Evolutionary conservation across 2,329 filamentous ascomycete species (phyloP).

Genomic region (Colletotrichum endophyticum): DNA sequence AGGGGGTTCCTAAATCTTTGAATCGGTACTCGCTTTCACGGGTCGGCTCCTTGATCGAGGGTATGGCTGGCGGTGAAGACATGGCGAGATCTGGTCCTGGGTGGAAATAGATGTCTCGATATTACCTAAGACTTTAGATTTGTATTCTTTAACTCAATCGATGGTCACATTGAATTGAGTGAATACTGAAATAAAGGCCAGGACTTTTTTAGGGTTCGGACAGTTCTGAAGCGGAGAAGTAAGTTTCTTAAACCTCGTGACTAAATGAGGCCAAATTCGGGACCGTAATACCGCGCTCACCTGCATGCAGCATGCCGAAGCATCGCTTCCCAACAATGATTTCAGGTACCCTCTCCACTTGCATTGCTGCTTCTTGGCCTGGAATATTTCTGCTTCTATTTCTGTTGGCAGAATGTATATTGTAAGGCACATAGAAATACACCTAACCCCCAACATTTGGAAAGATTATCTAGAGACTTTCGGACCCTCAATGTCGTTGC

Average conservation of each 20-base stretch:
- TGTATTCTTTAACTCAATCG: fast-evolving
- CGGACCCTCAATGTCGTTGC: fast-evolving
- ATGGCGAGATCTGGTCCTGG: background rate
- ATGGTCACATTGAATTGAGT: background rate
- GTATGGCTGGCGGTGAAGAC: background rate
- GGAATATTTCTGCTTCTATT: background rate
- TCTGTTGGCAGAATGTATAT: fast-evolving
- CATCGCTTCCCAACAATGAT: background rate
- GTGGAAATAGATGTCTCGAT: fast-evolving
- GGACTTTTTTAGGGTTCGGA: fast-evolving
- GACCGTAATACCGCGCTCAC: background rate
- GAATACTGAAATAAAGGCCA: background rate
- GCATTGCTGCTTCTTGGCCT: background rate
- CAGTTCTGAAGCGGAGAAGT: background rate
- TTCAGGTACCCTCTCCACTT: background rate
- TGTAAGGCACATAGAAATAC: background rate
- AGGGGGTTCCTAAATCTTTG: background rate
- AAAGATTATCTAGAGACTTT: background rate
- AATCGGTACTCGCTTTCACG: background rate
- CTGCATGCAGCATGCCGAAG: background rate
- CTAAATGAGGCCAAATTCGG: background rate
- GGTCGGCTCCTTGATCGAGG: background rate
- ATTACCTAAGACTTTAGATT: fast-evolving
- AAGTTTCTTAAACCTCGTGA: fast-evolving
- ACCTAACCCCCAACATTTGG: background rate